Percentiles rank a stretch among this genome's conserved stretches.
These are phyloP conservation scores for Anthostomella pinea DNA, from an alignment of 2,329 filamentous ascomycete species.

Conservation along the genomic window DNA sequence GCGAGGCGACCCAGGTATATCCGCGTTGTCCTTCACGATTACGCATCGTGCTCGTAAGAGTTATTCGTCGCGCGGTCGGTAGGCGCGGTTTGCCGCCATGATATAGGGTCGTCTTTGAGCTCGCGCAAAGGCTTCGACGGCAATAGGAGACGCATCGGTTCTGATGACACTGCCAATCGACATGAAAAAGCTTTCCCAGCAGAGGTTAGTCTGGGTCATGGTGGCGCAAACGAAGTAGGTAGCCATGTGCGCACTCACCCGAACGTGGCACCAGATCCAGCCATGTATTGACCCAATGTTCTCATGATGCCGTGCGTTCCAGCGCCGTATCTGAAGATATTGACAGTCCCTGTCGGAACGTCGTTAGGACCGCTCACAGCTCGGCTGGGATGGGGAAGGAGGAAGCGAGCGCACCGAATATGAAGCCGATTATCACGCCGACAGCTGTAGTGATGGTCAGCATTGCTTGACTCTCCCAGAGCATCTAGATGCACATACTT, in stretches of 20 bases:
- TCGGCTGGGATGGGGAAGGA: background rate
- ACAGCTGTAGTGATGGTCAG: constrained; percentile 61
- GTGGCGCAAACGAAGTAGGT: no score
- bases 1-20: no score
- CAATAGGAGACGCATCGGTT: constrained; percentile 77
- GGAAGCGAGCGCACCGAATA: constrained; percentile 66
- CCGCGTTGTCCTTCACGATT: background rate
- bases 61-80: constrained; percentile 34
- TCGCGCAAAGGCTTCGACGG: constrained; percentile 71
- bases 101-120: constrained; percentile 74
- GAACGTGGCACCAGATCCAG: constrained; percentile 91
- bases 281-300: constrained; percentile 95
- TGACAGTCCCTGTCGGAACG: constrained; percentile 72
- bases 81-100: constrained; percentile 41
- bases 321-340: constrained; percentile 92
- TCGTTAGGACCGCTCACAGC: constrained; percentile 10
- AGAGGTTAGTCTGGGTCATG: no score
- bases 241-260: constrained; percentile 64
- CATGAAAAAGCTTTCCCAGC: constrained; percentile 99
- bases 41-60: no score
- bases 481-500: constrained; percentile 67
- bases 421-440: constrained; percentile 94
- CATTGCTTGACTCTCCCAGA: background rate
- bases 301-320: constrained; percentile 92
- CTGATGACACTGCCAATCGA: constrained; percentile 95